phyloP scores from a whole-genome alignment of 2,329 filamentous ascomycete species.

The Spiromastix sp. region DNA sequence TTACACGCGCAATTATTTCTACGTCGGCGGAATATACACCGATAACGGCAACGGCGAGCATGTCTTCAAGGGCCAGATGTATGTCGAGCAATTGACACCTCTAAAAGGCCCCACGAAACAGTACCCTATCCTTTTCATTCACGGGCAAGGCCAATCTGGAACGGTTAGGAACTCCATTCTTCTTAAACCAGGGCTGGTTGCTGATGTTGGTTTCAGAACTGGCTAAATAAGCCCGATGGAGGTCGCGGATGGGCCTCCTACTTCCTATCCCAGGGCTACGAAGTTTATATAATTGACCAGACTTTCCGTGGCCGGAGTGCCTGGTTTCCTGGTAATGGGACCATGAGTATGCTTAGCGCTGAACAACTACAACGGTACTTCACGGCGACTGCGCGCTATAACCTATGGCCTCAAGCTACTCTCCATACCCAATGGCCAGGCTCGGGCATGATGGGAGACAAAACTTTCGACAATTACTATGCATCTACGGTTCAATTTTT shows the following conservation, averaged over 20 bases:
- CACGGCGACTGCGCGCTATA: slow-evolving; percentile 7
- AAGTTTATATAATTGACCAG: slow-evolving; percentile 31
- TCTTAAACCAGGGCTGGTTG: not conserved
- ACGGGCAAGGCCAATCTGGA: slow-evolving; percentile 15
- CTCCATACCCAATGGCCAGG: slow-evolving; percentile 33
- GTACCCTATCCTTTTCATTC: slow-evolving; percentile 16
- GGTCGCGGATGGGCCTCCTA: slow-evolving; percentile 35
- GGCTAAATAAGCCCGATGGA: slow-evolving; percentile 36
- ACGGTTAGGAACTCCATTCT: slow-evolving; percentile 9
- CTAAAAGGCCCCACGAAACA: slow-evolving; percentile 5
- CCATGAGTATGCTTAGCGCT: slow-evolving; percentile 3
- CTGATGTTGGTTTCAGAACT: slow-evolving; percentile 17
- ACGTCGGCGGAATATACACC: slow-evolving; percentile 15
- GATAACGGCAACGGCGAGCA: slow-evolving; percentile 14
- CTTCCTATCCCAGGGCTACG: slow-evolving; percentile 33
- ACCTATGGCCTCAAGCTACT: slow-evolving; percentile 24
- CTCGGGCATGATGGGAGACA: slow-evolving; percentile 20
- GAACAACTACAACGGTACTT: slow-evolving; percentile 17
- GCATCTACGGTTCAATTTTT: slow-evolving; percentile 30
- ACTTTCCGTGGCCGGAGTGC: slow-evolving; percentile 21
- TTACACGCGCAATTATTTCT: slow-evolving; percentile 13
- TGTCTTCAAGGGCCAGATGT: slow-evolving; percentile 16
- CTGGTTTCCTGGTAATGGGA: slow-evolving; percentile 9
- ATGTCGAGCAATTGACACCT: slow-evolving; percentile 18
- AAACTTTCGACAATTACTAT: slow-evolving; percentile 21